Conservation (phyloP, 2,329 filamentous ascomycete species). For the Epichloe coenophiala region DNA sequence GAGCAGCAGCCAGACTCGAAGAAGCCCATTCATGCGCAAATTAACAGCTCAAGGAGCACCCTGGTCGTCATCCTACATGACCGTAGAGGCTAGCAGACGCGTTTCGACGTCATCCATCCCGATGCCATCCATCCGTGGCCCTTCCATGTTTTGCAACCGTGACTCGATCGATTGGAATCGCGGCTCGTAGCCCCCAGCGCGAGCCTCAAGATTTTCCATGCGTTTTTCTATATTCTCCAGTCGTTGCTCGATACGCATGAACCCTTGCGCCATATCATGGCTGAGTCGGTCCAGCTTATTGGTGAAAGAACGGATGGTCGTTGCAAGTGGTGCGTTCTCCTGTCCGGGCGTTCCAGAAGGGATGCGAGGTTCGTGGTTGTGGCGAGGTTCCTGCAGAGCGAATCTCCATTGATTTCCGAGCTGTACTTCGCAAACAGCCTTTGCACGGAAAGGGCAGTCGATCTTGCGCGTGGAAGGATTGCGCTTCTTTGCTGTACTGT, state of each 20-base stretch:
- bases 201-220: conserved; percentile 38
- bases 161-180: conserved; percentile 31
- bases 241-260: conserved; percentile 35
- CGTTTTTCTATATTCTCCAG: conserved; percentile 40
- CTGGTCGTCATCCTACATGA: conserved; percentile 23
- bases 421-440: conserved; percentile 50
- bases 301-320: conserved; percentile 42
- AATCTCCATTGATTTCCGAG: conserved; percentile 52
- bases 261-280: conserved; percentile 41
- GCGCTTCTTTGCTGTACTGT: conserved; percentile 50
- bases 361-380: conserved; percentile 48
- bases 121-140: conserved; percentile 27
- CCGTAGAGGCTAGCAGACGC: conserved; percentile 28
- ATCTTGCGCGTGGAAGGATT: conserved; percentile 51
- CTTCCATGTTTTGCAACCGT: conserved; percentile 28
- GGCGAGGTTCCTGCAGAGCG: conserved; percentile 43
- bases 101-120: conserved; percentile 33
- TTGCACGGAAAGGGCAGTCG: conserved; percentile 49
- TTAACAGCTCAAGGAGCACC: neutral
- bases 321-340: conserved; percentile 43
- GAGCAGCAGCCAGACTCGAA: neutral
- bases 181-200: conserved; percentile 28
- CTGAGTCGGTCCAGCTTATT: conserved; percentile 47
- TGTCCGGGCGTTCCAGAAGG: conserved; percentile 39
- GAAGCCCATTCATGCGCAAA: neutral